Percentiles rank a stretch among this genome's conserved stretches.
These are phyloP conservation scores for Tetrapyrgos nigripes DNA, from an alignment of 1,284 basidiomycete genomes.

Conservation along the genomic window DNA sequence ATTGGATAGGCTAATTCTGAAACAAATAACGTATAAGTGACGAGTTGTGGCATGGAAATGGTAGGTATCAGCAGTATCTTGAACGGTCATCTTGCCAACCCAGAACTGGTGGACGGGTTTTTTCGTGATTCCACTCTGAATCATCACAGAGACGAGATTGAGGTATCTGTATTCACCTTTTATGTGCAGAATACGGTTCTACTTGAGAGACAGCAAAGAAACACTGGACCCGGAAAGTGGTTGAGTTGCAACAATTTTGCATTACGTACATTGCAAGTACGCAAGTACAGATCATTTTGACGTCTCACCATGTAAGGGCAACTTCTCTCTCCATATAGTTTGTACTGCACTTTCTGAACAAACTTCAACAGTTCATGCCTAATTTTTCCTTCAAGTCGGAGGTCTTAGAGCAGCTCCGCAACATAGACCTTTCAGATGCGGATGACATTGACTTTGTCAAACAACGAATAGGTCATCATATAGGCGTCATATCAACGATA, in stretches of 20 bases:
- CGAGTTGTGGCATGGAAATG: constrained; percentile 7
- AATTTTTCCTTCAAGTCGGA: not conserved
- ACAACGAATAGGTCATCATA: constrained; percentile 42
- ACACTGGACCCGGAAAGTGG: too few relatives aligned
- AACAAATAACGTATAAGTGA: constrained; percentile 1
- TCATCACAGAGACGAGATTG: constrained; percentile 55
- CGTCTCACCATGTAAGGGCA: too few relatives aligned
- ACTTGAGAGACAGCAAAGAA: too few relatives aligned
- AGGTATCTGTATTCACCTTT: not conserved
- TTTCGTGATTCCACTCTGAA: constrained; percentile 87
- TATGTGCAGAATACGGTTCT: too few relatives aligned
- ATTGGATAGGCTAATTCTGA: not conserved
- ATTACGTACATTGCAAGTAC: too few relatives aligned
- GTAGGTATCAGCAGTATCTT: constrained; percentile 82
- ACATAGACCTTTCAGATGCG: not conserved
- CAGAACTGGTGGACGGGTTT: constrained; percentile 59
- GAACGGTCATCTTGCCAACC: constrained; percentile 84
- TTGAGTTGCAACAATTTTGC: too few relatives aligned
- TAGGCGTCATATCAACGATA: constrained; percentile 45
- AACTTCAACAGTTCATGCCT: not conserved
- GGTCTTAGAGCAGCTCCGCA: not conserved
- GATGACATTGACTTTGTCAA: constrained; percentile 24
- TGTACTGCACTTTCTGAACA: too few relatives aligned
- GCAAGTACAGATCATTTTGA: too few relatives aligned
- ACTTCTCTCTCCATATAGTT: too few relatives aligned